Base-by-base conservation (phyloP, 805 yeast genomes). In the Metschnikowia cubensis region DNA sequence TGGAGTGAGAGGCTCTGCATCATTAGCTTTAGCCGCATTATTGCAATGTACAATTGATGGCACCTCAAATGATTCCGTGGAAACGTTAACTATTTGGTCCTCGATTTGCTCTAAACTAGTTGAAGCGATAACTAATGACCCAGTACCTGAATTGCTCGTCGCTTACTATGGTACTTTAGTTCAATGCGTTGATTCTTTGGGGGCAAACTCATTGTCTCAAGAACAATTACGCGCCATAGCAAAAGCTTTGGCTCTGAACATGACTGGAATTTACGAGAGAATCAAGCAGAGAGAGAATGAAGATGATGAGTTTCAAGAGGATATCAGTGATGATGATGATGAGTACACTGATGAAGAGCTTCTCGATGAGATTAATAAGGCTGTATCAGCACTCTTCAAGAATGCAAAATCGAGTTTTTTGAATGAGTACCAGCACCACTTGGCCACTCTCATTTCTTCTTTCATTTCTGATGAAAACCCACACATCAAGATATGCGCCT, bases 1-100 rank as follows among this genome's bases (percentile, higher is more conserved):
- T 66, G 96, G 95, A 35, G 98, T 92, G 5, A 82, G 98, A 59
- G 89, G 87, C 25, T 81, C 92, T n/a, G 90, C 96, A 42, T 91
- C 97, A 2, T 79, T 84, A 53, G 78, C 91, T 4, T 82, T 91
- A 61, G 90, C 97, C 2, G 82, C 89, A 3, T 72, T 92, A 48
- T 71, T 94, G 52, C 70, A 80, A 48, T 82, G 88, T 55, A 75
- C 85, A 3, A 77, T 79, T n/a, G 71, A 68, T 41, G 82, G 82
- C 14, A 75, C 80, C 18, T 81, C 80, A 6, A 74, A 78, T 21
- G 79, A 77, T 40, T 70, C 75, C 21, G 80, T 89, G 3, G 84
- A 83, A 56, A 81, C 89, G 1, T 67, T 82, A 42, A 79, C 78
- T 29, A 68, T 89, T 41, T 92, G 96, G 96, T 73, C 79, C 29